Evolutionary conservation across 2,329 filamentous ascomycete genomes (phyloP), one percentile per base, ranked within the genome.

Genomic region (Dactylellina drechsleri): DNA sequence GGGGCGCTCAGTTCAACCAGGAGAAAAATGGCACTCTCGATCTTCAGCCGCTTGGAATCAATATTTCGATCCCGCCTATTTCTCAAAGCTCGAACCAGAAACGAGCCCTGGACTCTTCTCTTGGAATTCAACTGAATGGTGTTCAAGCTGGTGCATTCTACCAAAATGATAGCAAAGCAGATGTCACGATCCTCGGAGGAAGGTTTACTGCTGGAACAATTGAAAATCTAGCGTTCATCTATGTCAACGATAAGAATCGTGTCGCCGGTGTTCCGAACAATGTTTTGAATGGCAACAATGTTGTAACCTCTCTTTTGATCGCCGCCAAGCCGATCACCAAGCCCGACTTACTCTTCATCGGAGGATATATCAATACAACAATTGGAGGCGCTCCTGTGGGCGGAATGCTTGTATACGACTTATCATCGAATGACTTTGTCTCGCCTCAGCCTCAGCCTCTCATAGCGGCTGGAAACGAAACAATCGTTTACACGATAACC

Each of bases 111-210:
- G 80, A 74, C 28, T 18, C 70, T 3, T 74, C 68, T 15, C 18
- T 79, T 36, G 81, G 80, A 28, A 80, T 80, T 16, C 81, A 84
- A 76, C 82, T 87, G 7, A 86, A 86, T 1, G 92, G 92, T 31
- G 89, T 96, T n/a, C 85, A 90, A 20, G 88, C 91, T 6, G 95
- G 92, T 31, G 83, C 89, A 1, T 97, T 96, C 80, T 92, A 96
- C 81, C 15, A 47, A 47, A 18, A 16, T n/a, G 87, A 86, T 45
- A 85, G 86, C 15, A 87, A 49, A 12, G 85, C 41, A 15, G 97
- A 97, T 81, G 85, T 96, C 67, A 98, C 95, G 0, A 87, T 98
- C 45, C 85, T 98, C 28, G 95, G 90, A 57, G 95, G 95, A 0
- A 92, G 93, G 79, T 99, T 99, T 81, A 87, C 87, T 6, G 87